These are phyloP conservation scores for Colletotrichum abscissum DNA, from an alignment of 2,329 filamentous ascomycete species.

Conservation along the genomic window DNA sequence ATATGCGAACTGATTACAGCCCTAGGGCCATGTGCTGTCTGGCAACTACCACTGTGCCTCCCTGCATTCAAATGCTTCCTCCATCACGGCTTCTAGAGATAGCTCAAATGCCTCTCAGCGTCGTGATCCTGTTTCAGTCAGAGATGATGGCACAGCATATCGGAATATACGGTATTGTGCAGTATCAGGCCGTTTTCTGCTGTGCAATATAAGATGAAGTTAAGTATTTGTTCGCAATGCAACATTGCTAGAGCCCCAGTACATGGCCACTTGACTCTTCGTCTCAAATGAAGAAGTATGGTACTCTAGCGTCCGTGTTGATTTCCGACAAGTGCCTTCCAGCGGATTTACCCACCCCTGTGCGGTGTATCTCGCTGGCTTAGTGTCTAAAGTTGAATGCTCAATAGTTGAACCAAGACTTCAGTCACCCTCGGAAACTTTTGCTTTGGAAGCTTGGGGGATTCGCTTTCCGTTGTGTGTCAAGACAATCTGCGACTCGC, in stretches of 20 bases:
- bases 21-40: neutral
- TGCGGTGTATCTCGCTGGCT: neutral
- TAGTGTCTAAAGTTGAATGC: neutral
- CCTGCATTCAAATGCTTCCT: too few relatives aligned
- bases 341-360: neutral
- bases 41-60: neutral
- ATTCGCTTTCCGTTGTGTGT: slow-evolving; percentile 59
- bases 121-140: too few relatives aligned
- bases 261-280: neutral
- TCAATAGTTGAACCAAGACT: neutral
- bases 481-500: slow-evolving; percentile 58
- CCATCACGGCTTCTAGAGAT: neutral
- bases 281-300: neutral
- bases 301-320: neutral
- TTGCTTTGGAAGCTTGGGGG: neutral
- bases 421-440: slow-evolving; percentile 38
- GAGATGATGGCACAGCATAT: too few relatives aligned
- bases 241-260: neutral
- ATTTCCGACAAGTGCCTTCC: neutral
- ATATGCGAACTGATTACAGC: neutral
- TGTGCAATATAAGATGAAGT: neutral
- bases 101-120: too few relatives aligned
- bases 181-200: neutral
- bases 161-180: neutral
- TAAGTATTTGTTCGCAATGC: neutral